Evolutionary conservation across 306 rosid genomes (phyloP), one percentile per base, ranked within the genome.

Genomic region (Prosopis cineraria): DNA sequence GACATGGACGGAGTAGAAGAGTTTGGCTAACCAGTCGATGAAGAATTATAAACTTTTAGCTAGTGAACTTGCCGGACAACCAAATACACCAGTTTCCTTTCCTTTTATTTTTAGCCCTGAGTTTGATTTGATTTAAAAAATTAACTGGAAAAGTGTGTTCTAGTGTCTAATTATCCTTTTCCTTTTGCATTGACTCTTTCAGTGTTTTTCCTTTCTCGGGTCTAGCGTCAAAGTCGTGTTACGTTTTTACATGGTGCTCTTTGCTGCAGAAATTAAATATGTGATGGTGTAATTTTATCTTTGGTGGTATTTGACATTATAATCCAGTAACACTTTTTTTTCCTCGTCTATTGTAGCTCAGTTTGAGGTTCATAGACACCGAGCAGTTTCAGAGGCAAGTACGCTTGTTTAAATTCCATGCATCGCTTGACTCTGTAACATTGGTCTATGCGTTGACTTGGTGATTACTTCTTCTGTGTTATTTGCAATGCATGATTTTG

Each of bases 351-450:
- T 84, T 88, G 87, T 92, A 95, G 98, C 92, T 95, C 1, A 80
- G 86, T 80, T 79, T 95, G 96, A 95, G 91, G 85, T 95, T 95
- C 83, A 86, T 92, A 11, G 98, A 95, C 33, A 89, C 98, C 25
- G 97, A 92, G 75, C 92, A 95, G 91, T 95, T 92, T 83, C 98
- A 95, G 78, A 91, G 97, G 98, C 79, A 80, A 85, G 95, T 79
- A 45, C 39, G 31, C 62, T 64, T 70, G 68, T 59, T 68, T 20
- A 31, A 72, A 22, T 78, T 33, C 43, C 6, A 27, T 62, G 33
- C 45, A 59, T 59, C n/a, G 33, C 12, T 41, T 77, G 77, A 69
- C 58, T 74, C 31, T 34, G 43, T 10, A 27, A 29, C 64, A 14
- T 68, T 37, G 20, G 30, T 65, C 17, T 70, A 34, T 78, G 65